Conservation (phyloP, 1,284 basidiomycete genomes). For the Cerioporus squamosus region DNA sequence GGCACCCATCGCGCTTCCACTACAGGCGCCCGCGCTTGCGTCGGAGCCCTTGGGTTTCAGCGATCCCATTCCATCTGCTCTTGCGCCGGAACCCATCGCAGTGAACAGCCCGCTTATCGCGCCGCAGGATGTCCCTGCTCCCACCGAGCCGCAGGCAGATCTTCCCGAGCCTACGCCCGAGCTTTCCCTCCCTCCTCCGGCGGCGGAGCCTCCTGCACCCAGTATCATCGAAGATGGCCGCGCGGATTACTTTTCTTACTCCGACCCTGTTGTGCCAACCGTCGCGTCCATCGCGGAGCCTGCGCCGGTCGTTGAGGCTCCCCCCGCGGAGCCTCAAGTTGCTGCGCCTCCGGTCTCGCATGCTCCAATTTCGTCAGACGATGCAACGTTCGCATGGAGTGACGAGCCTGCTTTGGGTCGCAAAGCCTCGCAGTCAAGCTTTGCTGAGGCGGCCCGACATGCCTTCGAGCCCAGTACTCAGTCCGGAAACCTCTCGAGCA, state of each 20-base stretch:
- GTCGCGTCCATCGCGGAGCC: not conserved
- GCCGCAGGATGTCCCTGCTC: constrained; percentile 8
- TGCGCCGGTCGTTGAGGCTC: not conserved
- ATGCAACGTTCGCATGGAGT: constrained; percentile 25
- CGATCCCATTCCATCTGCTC: constrained; percentile 12
- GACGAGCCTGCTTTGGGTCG: constrained; percentile 18
- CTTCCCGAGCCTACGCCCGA: constrained; percentile 4
- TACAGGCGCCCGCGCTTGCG: not conserved
- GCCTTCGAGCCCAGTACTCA: not conserved
- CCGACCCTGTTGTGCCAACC: constrained; percentile 18
- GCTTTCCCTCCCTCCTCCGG: not conserved
- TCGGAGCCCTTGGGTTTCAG: constrained; percentile 21
- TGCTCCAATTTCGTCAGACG: constrained; percentile 11
- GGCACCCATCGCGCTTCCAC: constrained; percentile 5
- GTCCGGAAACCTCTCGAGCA: constrained; percentile 26
- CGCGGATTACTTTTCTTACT: constrained; percentile 30
- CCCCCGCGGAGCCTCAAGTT: not conserved
- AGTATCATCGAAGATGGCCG: constrained; percentile 14
- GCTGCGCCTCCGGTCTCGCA: constrained; percentile 11
- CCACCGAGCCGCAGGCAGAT: not conserved
- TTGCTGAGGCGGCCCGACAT: not conserved
- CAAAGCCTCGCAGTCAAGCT: not conserved
- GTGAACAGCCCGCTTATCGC: constrained; percentile 11
- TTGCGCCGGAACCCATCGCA: constrained; percentile 5
- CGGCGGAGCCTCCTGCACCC: constrained; percentile 9